A percentile compares a stretch with the other conserved stretches of the same genome.
Evolutionary conservation across 306 rosid genomes (phyloP).

Genomic region (Lagenaria siceraria): DNA sequence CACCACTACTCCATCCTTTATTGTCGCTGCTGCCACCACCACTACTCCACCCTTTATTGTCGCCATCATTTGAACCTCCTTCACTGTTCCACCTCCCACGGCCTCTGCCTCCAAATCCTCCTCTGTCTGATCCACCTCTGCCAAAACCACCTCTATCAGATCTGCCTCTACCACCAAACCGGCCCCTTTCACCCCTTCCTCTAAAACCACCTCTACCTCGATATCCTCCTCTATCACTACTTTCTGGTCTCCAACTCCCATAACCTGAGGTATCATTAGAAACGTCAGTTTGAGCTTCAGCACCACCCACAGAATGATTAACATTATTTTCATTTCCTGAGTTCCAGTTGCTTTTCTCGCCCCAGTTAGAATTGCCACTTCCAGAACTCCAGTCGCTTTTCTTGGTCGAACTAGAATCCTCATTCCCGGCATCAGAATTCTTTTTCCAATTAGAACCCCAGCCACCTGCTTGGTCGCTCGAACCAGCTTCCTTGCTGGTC

Average conservation of each 20-base stretch:
- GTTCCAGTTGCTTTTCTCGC: slow-evolving; percentile 24
- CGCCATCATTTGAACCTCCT: slow-evolving; percentile 40
- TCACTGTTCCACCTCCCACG: slow-evolving; percentile 52
- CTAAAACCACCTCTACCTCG: slow-evolving; percentile 40
- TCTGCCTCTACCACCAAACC: slow-evolving; percentile 42
- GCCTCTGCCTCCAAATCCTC: slow-evolving; percentile 51
- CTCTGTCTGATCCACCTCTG: slow-evolving; percentile 31
- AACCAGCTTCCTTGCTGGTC: slow-evolving; percentile 9
- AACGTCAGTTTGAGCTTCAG: slow-evolving; percentile 14
- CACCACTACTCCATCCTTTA: slow-evolving; percentile 31
- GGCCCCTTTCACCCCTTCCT: slow-evolving; percentile 39
- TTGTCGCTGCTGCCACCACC: slow-evolving; percentile 5
- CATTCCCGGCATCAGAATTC: background rate
- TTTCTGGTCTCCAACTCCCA: slow-evolving; percentile 22
- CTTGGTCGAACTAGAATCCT: slow-evolving; percentile 27
- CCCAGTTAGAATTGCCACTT: slow-evolving; percentile 10
- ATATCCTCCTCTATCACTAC: slow-evolving; percentile 47
- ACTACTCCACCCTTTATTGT: slow-evolving; percentile 29
- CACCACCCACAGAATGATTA: slow-evolving; percentile 9
- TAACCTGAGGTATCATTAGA: slow-evolving; percentile 9
- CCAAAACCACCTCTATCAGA: slow-evolving; percentile 41
- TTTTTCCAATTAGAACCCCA: slow-evolving; percentile 18
- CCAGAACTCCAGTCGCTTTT: slow-evolving; percentile 36
- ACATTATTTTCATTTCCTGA: slow-evolving; percentile 16
- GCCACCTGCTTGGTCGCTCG: background rate